Base-by-base conservation (phyloP, 2,329 filamentous ascomycete genomes). In the Cladophialophora psammophila region DNA sequence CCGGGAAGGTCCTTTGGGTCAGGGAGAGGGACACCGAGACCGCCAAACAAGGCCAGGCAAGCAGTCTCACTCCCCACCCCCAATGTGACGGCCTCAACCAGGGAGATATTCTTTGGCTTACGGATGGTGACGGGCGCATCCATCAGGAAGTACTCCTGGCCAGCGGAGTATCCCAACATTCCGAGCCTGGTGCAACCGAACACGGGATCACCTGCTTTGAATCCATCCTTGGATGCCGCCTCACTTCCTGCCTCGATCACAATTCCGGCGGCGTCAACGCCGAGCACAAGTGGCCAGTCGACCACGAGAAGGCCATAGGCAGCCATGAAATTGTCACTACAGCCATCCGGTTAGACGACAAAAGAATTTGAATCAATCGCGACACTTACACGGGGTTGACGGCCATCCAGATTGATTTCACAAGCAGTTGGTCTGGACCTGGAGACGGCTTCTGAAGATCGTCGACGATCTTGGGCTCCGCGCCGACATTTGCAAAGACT, bases 141-240 rank as follows among this genome's bases (percentile, higher is more conserved):
- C 71, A 77, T 76, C 36, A 78, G 69, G 54, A 75, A 72, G 73
- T 76, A 75, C 72, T 78, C 75, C 59, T 75, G 74, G 57, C 69
- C 73, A 15, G 73, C 61, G 15, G 68, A 66, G 62, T 76, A 73
- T 15, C 70, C 72, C 31, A 64, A 61, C 4, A 18, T 60, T 1
- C 76, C 76, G 6, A 77, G 62, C 42, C 76, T 72, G 2, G 74
- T 75, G 64, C 76, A 76, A 26, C 76, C 76, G 68, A 70, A 75
- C 13, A 78, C 75, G 18, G 72, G 56, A 65, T 77, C 75, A 2
- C 76, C 76, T 50, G 72, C 68, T 64, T 75, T 74, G 68, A 77
- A 75, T 42, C 67, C 66, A 59, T 71, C 69, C 13, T 65, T 65
- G 13, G 69, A 66, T 34, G 72, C 71, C 6, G 75, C 75, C 18